These are phyloP conservation scores for Yamadazyma blattariae DNA, from an alignment of 1,139 yeast genomes.

Conservation along the genomic window DNA sequence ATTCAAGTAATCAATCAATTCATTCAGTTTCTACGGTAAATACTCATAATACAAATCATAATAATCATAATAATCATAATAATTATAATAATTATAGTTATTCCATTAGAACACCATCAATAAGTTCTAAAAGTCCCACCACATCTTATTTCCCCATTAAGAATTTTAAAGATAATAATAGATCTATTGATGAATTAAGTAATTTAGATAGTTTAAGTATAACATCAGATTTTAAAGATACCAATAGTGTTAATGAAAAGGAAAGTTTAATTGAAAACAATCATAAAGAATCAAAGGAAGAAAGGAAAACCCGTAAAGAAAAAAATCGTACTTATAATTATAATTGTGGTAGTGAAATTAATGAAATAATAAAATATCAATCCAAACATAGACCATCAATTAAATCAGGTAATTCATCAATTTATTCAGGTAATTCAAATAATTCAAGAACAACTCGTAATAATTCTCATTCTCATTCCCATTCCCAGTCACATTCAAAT, in stretches of 20 bases:
- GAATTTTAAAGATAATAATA: neutral
- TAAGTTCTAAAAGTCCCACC: conserved; percentile 3
- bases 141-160: no score
- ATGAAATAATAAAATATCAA: conserved; percentile 10
- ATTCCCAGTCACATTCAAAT: neutral
- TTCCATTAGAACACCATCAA: conserved; percentile 7
- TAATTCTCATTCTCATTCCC: no score
- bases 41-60: neutral
- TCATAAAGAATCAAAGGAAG: neutral
- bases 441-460: neutral
- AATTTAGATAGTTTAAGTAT: conserved; percentile 13
- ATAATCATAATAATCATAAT: neutral
- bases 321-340: conserved; percentile 12
- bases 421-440: conserved; percentile 3
- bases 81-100: neutral
- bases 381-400: conserved; percentile 5
- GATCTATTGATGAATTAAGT: conserved; percentile 13
- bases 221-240: conserved; percentile 6
- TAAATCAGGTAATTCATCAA: conserved; percentile 4
- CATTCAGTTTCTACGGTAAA: neutral
- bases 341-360: conserved; percentile 11
- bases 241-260: neutral
- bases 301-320: conserved; percentile 6
- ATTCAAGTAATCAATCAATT: conserved; percentile 3
- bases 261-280: neutral